These are phyloP conservation scores for Mycena indigotica DNA, from an alignment of 768 basidiomycete genomes.

Conservation along the genomic window DNA sequence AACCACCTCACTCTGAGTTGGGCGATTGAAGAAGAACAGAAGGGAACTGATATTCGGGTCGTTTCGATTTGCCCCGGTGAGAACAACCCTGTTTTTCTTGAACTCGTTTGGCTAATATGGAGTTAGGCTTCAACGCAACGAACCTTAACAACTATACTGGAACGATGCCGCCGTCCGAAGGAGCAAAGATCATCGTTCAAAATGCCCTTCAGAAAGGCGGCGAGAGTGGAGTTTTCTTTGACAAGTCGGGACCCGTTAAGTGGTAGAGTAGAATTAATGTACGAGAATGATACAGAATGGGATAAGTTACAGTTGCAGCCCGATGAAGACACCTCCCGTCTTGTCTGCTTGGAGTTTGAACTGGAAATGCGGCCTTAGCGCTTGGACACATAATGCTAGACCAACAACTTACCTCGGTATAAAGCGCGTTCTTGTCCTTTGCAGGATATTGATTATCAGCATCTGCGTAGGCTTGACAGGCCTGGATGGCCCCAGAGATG, in stretches of 20 bases:
- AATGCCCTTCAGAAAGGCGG: slow-evolving; percentile 1
- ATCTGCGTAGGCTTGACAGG: slow-evolving; percentile 4
- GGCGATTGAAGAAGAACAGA: slow-evolving; percentile 11
- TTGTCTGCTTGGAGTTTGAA: slow-evolving; percentile 6
- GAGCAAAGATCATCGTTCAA: slow-evolving; percentile 7
- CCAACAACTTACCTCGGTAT: slow-evolving; percentile 16
- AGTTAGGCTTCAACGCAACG: slow-evolving; percentile 6
- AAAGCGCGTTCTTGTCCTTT: slow-evolving; percentile 6
- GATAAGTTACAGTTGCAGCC: too few relatives aligned
- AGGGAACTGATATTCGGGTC: slow-evolving; percentile 8
- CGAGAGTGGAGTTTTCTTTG: slow-evolving; percentile 2
- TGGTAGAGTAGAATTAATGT: slow-evolving; percentile 5
- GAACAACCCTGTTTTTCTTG: neutral
- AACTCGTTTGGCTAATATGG: neutral
- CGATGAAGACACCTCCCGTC: slow-evolving; percentile 15
- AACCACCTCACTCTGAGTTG: slow-evolving; percentile 8
- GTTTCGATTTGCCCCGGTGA: slow-evolving; percentile 14
- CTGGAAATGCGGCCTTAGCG: neutral
- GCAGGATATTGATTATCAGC: neutral
- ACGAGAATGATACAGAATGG: too few relatives aligned
- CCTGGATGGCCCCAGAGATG: slow-evolving; percentile 8
- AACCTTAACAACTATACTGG: slow-evolving; percentile 4
- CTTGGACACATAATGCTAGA: too few relatives aligned
- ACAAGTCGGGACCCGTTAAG: neutral
- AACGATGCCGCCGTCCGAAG: neutral